Base-by-base conservation (phyloP, 371 early-diverging fungal genomes). In the Apophysomyces elegans region DNA sequence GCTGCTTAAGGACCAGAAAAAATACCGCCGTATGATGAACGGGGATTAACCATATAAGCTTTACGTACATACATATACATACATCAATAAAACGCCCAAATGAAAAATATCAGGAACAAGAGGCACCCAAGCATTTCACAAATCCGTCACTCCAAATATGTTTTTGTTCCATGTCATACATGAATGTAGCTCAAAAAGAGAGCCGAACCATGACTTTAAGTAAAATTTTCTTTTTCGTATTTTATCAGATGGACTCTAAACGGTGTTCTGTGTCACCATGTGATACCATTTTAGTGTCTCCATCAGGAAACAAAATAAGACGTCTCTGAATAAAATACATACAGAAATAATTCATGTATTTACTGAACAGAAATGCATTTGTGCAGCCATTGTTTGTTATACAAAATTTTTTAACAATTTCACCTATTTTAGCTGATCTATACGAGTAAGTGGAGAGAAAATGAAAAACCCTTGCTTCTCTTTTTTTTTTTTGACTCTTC, bases 1-100 rank as follows among this genome's bases (percentile, higher is more conserved):
- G 38, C 83, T 92, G 86, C 80, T 88, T 18, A 69, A 80, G 57
- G 79, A 86, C 36, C 88, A 90, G 61, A 75, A 77, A 36, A 80
- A 80, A 43, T 85, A 85, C 50, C 77, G 84, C 46, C 47, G 66
- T 36, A 80, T 88, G 11, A 90, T 91, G 88, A 57, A 73, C 21
- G 69, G 70, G 32, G 14, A 45, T 47, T 61, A 58, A 32, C 58
- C 36, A n/a, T 37, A 2, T 26, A 26, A 26, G 32, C 32, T 26
- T 26, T 26, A 26, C 32, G 3, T 26, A 26, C 32, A 26, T 26
- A 26, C 32, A 26, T 26, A 26, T 26, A 26, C 32, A 26, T 26
- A 26, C 32, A 26, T 26, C 32, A 26, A 26, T 26, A 26, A 26
- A 26, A 26, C 32, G 32, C 32, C 32, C 32, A 26, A 26, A 2